Base-by-base conservation (phyloP, 2,329 filamentous ascomycete species). In the Sporothrix globosa region DNA sequence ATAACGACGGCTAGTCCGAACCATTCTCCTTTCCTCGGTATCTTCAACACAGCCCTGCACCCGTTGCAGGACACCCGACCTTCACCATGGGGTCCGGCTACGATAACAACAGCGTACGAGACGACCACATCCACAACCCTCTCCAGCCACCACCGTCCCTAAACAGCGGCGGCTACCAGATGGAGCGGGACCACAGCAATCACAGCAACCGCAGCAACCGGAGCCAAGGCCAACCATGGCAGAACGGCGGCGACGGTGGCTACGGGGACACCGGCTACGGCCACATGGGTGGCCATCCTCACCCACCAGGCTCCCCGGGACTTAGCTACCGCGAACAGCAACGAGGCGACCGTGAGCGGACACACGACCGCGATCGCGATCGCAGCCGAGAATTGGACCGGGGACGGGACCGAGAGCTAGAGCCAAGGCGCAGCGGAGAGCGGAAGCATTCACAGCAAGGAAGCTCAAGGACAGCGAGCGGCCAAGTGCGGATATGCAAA, bases 401-500 rank as follows among this genome's bases (percentile, higher is more conserved):
- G 14, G 72, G 71, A 13, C 54, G 69, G 7, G 73, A 74, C 21
- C 71, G 70, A 2, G 82, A 84, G 44, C 75, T 76, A 70, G 85
- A 87, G 70, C 79, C 81, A 71, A 81, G 85, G 75, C 83, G 80
- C 75, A 88, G 86, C 78, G 81, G 78, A 74, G 88, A 90, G 78
- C 83, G 86, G 71, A 88, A 85, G n/a, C 71, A 69, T 14, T 74
- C 73, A 2, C 72, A 74, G 13, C 72, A 73, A 65, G 71, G 72
- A 75, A 80, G 86, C 74, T 88, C 87, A 71, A 82, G 85, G 75
- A 83, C 84, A 68, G 82, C 83, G 60, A 90, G 87, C 77, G 87
- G 88, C 52, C 85, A 87, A 74, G 78, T 87, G 72, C 87, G 91
- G 74, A 83, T 87, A 52, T 95, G 92, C 81, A 94, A 93, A 77